Base-by-base conservation (phyloP, 805 yeast species). In the Saccharomycopsis oosterbeekiorum region DNA sequence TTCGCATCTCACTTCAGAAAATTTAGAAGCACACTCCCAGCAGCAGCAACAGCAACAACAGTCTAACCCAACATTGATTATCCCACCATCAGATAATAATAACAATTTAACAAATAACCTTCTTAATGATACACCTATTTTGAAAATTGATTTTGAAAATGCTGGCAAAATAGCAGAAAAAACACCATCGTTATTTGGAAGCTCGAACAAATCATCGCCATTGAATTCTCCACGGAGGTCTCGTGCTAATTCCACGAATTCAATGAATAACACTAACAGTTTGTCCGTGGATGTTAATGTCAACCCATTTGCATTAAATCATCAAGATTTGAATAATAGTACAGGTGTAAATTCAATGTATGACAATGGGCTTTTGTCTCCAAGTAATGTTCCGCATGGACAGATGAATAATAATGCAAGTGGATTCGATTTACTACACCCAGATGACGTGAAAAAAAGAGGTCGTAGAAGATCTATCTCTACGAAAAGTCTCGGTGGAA, bases 101-200 rank as follows among this genome's bases (percentile, higher is more conserved):
- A 11, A 21, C 29, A 2, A 19, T 10, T n/a, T n/a, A n/a, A 12
- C 14, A 21, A 47, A 21, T 47, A 47, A 47, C 21, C n/a, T 47
- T 6, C 5, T 24, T 12, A 2, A 24, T 4, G 53, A 47, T 21
- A 24, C 53, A 10, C 53, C 53, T 2, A 24, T 47, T 24, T 47
- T 53, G 47, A 36, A 51, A 11, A 57, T 60, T 17, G 53, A 60
- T 37, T 57, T 41, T 54, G 60, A 60, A 26, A 50, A 60, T 51
- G 60, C 53, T 14, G 78, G 77, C n/a, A 72, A 68, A 8, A 69
- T 73, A 6, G 76, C 76, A 0, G 78, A 78, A 3, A 73, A 71
- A 50, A 82, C 85, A 0, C 86, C 86, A 0, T 82, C 86, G 0
- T 70, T 84, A 15, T 83, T 84, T 69, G 77, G 82, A 57, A 77